phyloP scores from a whole-genome alignment of 495 filamentous ascomycete species.

The Xylaria castorea region DNA sequence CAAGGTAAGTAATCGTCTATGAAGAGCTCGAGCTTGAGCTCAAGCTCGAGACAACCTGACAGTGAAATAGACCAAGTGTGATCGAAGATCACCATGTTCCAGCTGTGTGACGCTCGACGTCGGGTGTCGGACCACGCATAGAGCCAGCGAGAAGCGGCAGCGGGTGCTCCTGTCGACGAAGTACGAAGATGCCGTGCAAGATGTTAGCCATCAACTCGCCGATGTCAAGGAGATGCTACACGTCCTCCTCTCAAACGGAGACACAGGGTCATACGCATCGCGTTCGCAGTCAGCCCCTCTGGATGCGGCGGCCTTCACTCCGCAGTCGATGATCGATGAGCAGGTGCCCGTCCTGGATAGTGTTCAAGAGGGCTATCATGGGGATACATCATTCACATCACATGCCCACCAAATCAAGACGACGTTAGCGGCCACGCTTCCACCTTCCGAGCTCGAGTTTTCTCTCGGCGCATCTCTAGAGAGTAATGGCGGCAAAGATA shows the following conservation, averaged over 20 bases:
- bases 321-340: conserved; percentile 37
- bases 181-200: conserved; percentile 39
- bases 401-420: conserved; percentile 33
- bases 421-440: conserved; percentile 29
- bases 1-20: conserved; percentile 28
- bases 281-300: conserved; percentile 7
- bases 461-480: neutral
- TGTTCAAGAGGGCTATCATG: conserved; percentile 33
- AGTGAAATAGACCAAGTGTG: conserved; percentile 34
- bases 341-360: conserved; percentile 31
- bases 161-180: conserved; percentile 37
- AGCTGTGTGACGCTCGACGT: conserved; percentile 38
- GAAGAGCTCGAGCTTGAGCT: neutral
- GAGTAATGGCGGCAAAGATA: neutral
- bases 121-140: conserved; percentile 33
- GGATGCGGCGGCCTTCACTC: conserved; percentile 26
- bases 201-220: conserved; percentile 35
- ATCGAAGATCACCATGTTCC: conserved; percentile 35
- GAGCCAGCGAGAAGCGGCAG: conserved; percentile 35
- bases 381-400: conserved; percentile 36
- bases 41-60: neutral
- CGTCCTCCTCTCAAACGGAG: conserved; percentile 23
- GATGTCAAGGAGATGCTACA: conserved; percentile 38
- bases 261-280: neutral
- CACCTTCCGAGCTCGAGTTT: conserved; percentile 24